These are phyloP conservation scores for Neonothopanus nambi DNA, from an alignment of 1,284 basidiomycete genomes.

Conservation along the genomic window DNA sequence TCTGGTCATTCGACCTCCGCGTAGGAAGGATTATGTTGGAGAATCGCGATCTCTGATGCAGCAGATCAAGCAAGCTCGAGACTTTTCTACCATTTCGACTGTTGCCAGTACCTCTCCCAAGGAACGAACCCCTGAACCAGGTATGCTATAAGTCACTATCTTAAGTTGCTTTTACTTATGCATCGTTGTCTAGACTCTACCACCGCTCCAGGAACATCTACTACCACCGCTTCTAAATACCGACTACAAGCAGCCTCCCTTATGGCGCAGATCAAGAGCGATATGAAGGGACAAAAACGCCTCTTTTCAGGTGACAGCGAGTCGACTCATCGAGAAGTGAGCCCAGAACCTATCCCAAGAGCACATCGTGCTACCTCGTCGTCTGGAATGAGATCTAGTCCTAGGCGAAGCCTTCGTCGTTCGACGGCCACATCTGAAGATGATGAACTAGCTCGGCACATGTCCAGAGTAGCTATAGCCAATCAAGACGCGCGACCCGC, in stretches of 20 bases:
- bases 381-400: not conserved
- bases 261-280: slow-evolving; percentile 82
- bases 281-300: slow-evolving; percentile 70
- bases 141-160: not conserved
- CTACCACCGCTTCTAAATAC: slow-evolving; percentile 51
- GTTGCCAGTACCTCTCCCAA: slow-evolving; percentile 34
- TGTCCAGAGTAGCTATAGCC: slow-evolving; percentile 8
- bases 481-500: not conserved
- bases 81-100: slow-evolving; percentile 73
- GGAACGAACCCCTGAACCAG: not conserved
- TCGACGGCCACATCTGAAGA: not conserved
- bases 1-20: slow-evolving; percentile 47
- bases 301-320: slow-evolving; percentile 68
- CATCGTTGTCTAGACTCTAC: not conserved
- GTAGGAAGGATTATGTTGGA: slow-evolving; percentile 66
- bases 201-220: slow-evolving; percentile 20
- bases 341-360: slow-evolving; percentile 4
- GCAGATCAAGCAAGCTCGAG: slow-evolving; percentile 70
- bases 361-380: slow-evolving; percentile 11
- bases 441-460: slow-evolving; percentile 5
- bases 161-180: not conserved
- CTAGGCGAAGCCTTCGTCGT: not conserved
- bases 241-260: slow-evolving; percentile 74
- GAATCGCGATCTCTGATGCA: slow-evolving; percentile 74
- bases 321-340: slow-evolving; percentile 39